Evolutionary conservation across 148 eudicot species (phyloP), one percentile per base, ranked within the genome.

Genomic region (Hydrangea macrophylla): DNA sequence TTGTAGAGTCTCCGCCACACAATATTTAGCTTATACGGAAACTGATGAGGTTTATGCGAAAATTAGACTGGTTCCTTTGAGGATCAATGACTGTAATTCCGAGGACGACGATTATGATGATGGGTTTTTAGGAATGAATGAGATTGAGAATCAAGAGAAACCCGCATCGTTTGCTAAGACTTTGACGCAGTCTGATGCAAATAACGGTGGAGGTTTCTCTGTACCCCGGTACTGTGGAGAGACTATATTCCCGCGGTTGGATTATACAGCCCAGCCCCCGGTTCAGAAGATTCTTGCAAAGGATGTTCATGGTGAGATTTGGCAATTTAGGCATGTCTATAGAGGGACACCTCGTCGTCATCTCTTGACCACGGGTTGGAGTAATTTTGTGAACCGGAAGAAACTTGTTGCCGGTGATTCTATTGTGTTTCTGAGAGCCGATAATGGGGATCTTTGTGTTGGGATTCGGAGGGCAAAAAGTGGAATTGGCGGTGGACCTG

Each of bases 321-420:
- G 96, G 95, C 90, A 93, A 22, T 93, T 93, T 72, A 85, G 98
- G 89, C 98, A 93, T 69, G 90, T 93, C 22, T 93, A 93, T 54
- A 74, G 98, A 25, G 98, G 98, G 12, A 93, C 98, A 0, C 98
- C 98, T 2, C 79, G 98, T 2, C 75, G 98, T 22, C 98, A 93
- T 81, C 86, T 93, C 42, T 26, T 93, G 55, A 93, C 98, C 0
- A 93, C 96, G 0, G 98, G 98, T 2, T 93, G 98, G 98, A 86
- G 92, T 68, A 88, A 86, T 68, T 93, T 93, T 59, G 96, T 93
- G 8, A 93, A 88, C 72, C 90, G 82, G 73, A 93, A 93, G 81
- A 93, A 85, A 81, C 92, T 93, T 11, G 79, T 88, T 12, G 98
- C 98, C 8, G 96, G 98, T 3, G 98, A 93, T 70, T 93, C 98